A percentile compares a stretch with the other conserved stretches of the same genome.
phyloP scores from a whole-genome alignment of 441 rosid species.

The Arabidopsis hybrid region DNA sequence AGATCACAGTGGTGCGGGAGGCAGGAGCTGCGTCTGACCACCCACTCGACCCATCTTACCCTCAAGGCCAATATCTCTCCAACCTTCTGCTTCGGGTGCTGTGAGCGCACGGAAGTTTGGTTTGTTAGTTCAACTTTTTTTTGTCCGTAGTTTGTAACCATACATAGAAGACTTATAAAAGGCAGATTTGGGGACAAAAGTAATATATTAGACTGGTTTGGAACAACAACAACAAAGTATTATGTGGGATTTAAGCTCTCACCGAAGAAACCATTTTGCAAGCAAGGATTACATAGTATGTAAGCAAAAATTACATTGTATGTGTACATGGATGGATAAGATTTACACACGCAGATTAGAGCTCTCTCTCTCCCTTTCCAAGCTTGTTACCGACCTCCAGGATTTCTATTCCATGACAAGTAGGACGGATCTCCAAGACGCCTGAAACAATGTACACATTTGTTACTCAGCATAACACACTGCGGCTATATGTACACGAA shows the following conservation, averaged over 20 bases:
- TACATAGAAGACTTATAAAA: background rate
- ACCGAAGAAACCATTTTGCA: constrained; percentile 14
- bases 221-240: constrained; percentile 30
- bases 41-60: constrained; percentile 84
- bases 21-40: constrained; percentile 89
- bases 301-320: background rate
- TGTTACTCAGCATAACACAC: constrained; percentile 10
- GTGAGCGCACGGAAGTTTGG: constrained; percentile 15
- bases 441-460: constrained; percentile 55
- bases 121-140: background rate
- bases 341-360: constrained; percentile 29
- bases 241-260: constrained; percentile 14
- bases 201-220: constrained; percentile 15
- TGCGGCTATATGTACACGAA: constrained; percentile 7
- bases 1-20: constrained; percentile 66
- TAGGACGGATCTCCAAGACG: constrained; percentile 94
- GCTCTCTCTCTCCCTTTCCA: constrained; percentile 8
- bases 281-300: constrained; percentile 6
- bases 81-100: constrained; percentile 67
- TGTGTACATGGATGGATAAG: constrained; percentile 33
- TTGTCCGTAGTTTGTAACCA: background rate
- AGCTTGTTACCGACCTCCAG: constrained; percentile 68
- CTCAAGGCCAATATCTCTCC: constrained; percentile 84
- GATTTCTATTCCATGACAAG: constrained; percentile 89
- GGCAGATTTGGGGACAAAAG: constrained; percentile 13